Evolutionary conservation across 108 stramenopile genomes (phyloP).

Genomic region (Phaeodactylum tricornutum): DNA sequence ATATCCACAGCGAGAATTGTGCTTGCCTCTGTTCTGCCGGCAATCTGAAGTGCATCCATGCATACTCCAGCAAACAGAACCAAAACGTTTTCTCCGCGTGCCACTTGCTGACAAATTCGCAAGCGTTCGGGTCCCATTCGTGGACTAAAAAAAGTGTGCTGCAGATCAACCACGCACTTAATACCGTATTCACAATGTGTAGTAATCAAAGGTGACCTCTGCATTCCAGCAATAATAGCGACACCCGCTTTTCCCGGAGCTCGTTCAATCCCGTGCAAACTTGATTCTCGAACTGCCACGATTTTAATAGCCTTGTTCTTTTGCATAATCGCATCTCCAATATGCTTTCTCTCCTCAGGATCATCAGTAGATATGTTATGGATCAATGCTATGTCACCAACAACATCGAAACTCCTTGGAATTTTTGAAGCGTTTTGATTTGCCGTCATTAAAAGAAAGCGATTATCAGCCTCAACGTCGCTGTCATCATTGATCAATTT

Average conservation of each 20-base stretch:
- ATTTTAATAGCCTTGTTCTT: conserved; percentile 75
- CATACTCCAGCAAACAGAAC: conserved; percentile 79
- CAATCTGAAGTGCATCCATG: conserved; percentile 80
- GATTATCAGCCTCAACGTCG: conserved; percentile 5
- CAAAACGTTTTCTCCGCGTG: conserved; percentile 70
- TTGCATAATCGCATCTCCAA: conserved; percentile 61
- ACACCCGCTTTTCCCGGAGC: conserved; percentile 55
- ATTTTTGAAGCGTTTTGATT: conserved; percentile 8
- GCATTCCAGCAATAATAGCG: conserved; percentile 49
- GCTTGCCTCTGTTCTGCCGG: conserved; percentile 59
- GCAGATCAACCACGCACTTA: conserved; percentile 75
- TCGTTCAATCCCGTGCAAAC: conserved; percentile 43
- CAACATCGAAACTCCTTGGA: conserved; percentile 51
- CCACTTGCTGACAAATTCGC: conserved; percentile 71
- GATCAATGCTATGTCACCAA: conserved; percentile 79
- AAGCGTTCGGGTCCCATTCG: conserved; percentile 78
- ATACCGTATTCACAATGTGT: conserved; percentile 77
- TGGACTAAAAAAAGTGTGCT: conserved; percentile 75
- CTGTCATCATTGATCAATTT: conserved; percentile 10
- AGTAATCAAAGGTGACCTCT: conserved; percentile 55
- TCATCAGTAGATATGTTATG: conserved; percentile 34
- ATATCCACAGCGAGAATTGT: conserved; percentile 58
- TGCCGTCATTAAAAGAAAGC: conserved; percentile 3
- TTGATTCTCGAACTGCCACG: conserved; percentile 27
- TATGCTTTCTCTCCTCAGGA: conserved; percentile 18